phyloP scores from a whole-genome alignment of 2,329 filamentous ascomycete genomes.

The Curvularia sp. region DNA sequence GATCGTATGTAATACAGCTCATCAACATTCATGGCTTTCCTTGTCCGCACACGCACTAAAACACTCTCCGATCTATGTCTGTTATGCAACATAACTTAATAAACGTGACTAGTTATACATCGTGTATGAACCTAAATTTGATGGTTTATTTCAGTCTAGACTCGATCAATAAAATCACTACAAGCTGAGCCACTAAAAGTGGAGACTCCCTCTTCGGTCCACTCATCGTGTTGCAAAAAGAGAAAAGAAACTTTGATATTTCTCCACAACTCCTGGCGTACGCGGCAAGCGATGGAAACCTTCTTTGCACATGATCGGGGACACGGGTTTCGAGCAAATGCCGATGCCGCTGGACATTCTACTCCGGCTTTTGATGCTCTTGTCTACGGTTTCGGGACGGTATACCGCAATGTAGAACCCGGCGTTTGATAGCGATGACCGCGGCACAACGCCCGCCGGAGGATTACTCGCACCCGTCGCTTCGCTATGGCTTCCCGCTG shows the following conservation, averaged over 20 bases:
- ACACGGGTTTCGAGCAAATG: not conserved
- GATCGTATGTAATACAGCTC: not conserved
- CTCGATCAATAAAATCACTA: not conserved
- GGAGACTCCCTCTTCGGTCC: not conserved
- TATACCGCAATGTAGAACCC: slow-evolving; percentile 5
- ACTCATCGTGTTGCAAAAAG: not conserved
- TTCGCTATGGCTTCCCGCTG: slow-evolving; percentile 8
- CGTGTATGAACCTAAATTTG: not conserved
- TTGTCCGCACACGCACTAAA: not conserved
- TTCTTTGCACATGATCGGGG: not conserved
- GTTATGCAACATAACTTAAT: not conserved
- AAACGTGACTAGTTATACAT: not conserved
- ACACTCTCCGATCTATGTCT: not conserved
- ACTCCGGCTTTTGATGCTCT: slow-evolving; percentile 12
- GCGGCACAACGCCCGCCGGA: slow-evolving; percentile 21
- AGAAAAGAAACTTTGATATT: not conserved
- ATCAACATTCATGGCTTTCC: not conserved
- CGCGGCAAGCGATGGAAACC: not conserved
- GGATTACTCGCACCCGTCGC: slow-evolving; percentile 19
- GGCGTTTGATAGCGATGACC: slow-evolving; percentile 13
- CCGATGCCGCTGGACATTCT: slow-evolving; percentile 5
- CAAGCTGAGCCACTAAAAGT: not conserved
- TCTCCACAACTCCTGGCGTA: not conserved
- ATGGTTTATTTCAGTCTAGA: not conserved
- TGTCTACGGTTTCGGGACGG: slow-evolving; percentile 13